phyloP scores from a whole-genome alignment of 305 asterid species.

The Petunia hybrid region DNA sequence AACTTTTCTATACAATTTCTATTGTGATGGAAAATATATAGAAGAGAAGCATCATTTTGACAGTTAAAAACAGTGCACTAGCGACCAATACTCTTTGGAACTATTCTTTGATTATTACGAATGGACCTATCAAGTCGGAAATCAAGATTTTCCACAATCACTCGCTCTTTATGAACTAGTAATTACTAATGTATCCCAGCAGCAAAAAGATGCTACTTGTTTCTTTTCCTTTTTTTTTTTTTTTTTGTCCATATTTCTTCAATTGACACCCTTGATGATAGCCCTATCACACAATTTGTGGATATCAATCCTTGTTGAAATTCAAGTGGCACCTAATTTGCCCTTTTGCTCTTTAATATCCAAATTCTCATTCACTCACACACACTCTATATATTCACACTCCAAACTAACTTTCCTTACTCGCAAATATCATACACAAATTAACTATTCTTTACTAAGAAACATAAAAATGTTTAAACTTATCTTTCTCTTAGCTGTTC shows the following conservation, averaged over 20 bases:
- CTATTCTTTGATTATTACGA: background rate
- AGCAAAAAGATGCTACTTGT: constrained; percentile 1
- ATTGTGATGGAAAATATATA: background rate
- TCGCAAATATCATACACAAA: background rate
- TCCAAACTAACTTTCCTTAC: background rate
- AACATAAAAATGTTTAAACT: constrained; percentile 44
- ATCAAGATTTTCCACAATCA: background rate
- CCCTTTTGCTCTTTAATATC: background rate
- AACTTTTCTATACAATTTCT: background rate
- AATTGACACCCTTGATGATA: background rate
- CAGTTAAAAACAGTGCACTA: background rate
- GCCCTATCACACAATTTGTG: constrained; percentile 28
- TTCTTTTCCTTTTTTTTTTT: background rate
- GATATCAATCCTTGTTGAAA: constrained; percentile 2
- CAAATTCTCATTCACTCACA: constrained; percentile 2
- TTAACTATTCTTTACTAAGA: background rate
- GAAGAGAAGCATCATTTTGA: background rate
- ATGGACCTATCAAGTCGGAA: background rate
- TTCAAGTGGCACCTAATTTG: constrained; percentile 14
- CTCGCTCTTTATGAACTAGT: background rate
- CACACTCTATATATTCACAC: background rate
- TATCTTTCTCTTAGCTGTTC: constrained; percentile 42
- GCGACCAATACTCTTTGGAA: background rate
- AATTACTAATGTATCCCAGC: background rate
- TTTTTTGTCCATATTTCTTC: background rate